Evolutionary conservation across 192 early-diverging fungal genomes (phyloP).

Genomic region (Backusella liffmaniae): DNA sequence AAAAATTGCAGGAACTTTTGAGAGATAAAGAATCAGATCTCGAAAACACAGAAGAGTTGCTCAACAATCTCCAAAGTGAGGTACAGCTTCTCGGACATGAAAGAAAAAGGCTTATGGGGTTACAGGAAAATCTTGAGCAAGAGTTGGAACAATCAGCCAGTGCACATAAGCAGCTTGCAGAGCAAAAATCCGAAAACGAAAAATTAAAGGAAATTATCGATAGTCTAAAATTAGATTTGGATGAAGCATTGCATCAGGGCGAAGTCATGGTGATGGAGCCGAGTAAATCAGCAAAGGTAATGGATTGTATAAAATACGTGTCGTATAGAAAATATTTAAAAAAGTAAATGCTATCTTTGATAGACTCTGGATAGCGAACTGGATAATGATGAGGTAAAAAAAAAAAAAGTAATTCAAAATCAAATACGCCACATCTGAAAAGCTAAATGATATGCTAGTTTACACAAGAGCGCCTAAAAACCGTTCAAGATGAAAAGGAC

Average conservation of each 20-base stretch:
- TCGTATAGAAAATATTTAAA: background rate
- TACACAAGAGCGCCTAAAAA: slow-evolving; percentile 22
- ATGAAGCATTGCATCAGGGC: slow-evolving; percentile 30
- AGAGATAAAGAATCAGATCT: slow-evolving; percentile 38
- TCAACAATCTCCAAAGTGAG: slow-evolving; percentile 33
- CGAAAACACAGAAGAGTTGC: slow-evolving; percentile 24
- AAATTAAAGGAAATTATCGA: slow-evolving; percentile 40
- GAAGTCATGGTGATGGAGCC: background rate
- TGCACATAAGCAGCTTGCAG: slow-evolving; percentile 36
- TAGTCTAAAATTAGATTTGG: slow-evolving; percentile 39
- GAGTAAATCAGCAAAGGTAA: background rate
- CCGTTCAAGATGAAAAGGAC: slow-evolving; percentile 33
- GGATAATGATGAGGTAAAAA: slow-evolving; percentile 1
- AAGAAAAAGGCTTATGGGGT: slow-evolving; percentile 31
- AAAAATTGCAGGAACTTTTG: slow-evolving; percentile 40
- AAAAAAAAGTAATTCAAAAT: background rate
- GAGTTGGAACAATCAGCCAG: slow-evolving; percentile 31
- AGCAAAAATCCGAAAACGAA: slow-evolving; percentile 41
- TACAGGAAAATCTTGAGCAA: slow-evolving; percentile 28
- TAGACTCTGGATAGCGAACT: slow-evolving; percentile 27
- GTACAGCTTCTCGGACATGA: slow-evolving; percentile 30
- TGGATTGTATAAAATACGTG: background rate
- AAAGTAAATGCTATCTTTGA: no score
- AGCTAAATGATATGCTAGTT: background rate
- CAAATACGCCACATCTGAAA: background rate